Evolutionary conservation across 495 filamentous ascomycete genomes (phyloP), one percentile per base, ranked within the genome.

Genomic region (Evernia prunastri): DNA sequence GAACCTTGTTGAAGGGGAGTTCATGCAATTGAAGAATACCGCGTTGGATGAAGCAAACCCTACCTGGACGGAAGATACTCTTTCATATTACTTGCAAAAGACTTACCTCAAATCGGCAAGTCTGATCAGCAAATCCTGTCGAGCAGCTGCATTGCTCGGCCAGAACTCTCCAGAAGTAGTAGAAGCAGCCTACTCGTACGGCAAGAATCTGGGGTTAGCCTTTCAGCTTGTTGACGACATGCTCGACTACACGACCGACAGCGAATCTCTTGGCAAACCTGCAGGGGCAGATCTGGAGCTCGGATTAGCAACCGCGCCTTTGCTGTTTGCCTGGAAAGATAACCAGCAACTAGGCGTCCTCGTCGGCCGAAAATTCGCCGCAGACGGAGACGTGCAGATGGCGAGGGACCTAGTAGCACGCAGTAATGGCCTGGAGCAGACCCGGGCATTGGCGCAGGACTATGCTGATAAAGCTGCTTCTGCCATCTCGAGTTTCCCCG

Each of bases 221-320:
- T 98, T 98, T 78, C 94, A 98, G 79, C 79, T 98, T n/a, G 92
- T 98, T 15, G 94, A 98, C 69, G 94, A 98, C 72, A 89, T 98
- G 89, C 80, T 98, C 69, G 94, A 98, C 77, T 98, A 97, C 72
- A 97, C 94, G 0, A 82, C 92, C 54, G 89, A 81, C 33, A 90
- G 82, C 45, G 82, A 84, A 36, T 91, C 96, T 73, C 79, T 98
- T 37, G 94, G 94, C 56, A 98, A 98, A 73, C 92, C 95, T 1
- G 89, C 92, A 11, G 95, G 92, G 35, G 95, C 95, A 20, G 94
- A 98, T 76, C 74, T 98, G 63, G 90, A 97, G 74, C 81, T 98
- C 27, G 94, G 94, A 11, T 80, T 98, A 59, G 94, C 95, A 11
- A 98, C 94, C n/a, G 94, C 94, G 7, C 94, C 94, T 12, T 76